Evolutionary conservation across 768 basidiomycete species (phyloP), one percentile per base, ranked within the genome.

Genomic region (Hygrophoropsis aurantiaca): DNA sequence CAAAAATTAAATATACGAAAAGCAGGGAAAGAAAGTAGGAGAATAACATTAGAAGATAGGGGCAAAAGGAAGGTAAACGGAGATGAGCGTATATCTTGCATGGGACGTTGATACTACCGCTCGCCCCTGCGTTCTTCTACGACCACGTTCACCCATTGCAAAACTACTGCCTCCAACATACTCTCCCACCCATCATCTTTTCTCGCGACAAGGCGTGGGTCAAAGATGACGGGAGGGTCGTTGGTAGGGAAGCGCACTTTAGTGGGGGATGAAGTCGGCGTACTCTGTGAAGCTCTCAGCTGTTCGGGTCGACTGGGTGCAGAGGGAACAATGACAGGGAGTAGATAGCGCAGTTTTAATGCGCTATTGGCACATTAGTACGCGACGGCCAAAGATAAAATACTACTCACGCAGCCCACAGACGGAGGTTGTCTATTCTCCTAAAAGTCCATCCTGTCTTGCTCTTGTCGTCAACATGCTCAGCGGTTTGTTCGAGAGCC

Each of bases 381-480:
- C n/a, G n/a, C n/a, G n/a, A n/a, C n/a, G n/a, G n/a, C 32, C 25
- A 15, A 38, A 18, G 33, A 34, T 15, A 37, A 18, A 40, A 33
- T 37, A 41, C 26, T 19, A 79, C 86, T 43, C 60, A 92, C 90
- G 87, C 92, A 36, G 81, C 84, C 85, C 89, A 94, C 18, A 92
- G 63, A 20, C 89, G 74, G 23, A 95, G 67, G 60, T 94, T 95
- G 64, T 94, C 93, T 2, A 83, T 88, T 46, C 91, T 69, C 50
- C 93, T 71, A 61, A 92, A 94, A 16, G 91, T 91, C 86, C 89
- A 91, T 0, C 84, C 81, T 49, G 74, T 77, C 66, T 75, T 80
- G 5, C 61, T 61, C 38, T 70, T 72, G 49, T 77, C 75, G 35
- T 73, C 71, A 20, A 55, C 58, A 0, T 53, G 57, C 11, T 67